A percentile compares a stretch with the other conserved stretches of the same genome.
Conservation (phyloP, 78 protist genomes). For the Bodo saltans region DNA sequence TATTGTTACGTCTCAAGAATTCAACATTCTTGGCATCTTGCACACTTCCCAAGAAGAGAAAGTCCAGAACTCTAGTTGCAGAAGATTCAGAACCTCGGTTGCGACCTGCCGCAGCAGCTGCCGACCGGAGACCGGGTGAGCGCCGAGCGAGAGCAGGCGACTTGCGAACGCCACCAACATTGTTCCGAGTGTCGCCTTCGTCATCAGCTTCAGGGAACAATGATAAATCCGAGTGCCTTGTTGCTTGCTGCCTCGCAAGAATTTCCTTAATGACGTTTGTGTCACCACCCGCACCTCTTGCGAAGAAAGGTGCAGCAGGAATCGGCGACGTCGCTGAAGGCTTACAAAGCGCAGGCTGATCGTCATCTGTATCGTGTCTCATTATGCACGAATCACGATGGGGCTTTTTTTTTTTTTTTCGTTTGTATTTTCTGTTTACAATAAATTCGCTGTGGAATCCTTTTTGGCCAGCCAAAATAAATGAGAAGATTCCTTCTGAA, state of each 20-base stretch:
- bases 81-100: not conserved
- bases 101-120: not conserved
- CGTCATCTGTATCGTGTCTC: too few relatives aligned
- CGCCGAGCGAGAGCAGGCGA: not conserved
- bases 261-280: too few relatives aligned
- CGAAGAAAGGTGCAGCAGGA: too few relatives aligned
- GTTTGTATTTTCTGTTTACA: too few relatives aligned
- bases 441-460: conserved; percentile 52
- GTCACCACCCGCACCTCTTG: too few relatives aligned
- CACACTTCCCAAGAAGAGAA: not conserved
- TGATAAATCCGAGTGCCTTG: too few relatives aligned
- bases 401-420: too few relatives aligned
- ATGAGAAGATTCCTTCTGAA: not conserved
- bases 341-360: too few relatives aligned
- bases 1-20: not conserved
- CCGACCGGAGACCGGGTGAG: not conserved
- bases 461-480: not conserved
- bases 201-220: too few relatives aligned
- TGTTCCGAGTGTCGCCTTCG: conserved; percentile 43
- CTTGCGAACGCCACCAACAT: conserved; percentile 1
- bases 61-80: not conserved
- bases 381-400: too few relatives aligned
- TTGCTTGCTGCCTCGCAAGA: too few relatives aligned
- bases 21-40: not conserved
- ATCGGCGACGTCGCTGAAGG: too few relatives aligned